phyloP scores from a whole-genome alignment of 2,329 filamentous ascomycete species.

The Bimuria novae-zelandiae region DNA sequence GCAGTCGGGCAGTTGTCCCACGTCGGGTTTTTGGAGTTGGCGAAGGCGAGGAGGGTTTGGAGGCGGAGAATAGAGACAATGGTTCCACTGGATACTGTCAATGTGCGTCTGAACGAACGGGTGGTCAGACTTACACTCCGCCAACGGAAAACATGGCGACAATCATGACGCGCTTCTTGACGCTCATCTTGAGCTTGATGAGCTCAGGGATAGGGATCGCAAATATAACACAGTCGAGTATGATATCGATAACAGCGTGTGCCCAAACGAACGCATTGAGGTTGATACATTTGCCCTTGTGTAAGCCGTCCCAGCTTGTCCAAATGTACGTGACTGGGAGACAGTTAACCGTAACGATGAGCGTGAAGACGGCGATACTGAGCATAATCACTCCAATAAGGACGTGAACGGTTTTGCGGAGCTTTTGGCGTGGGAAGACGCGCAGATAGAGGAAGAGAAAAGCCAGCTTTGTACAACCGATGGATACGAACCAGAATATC shows the following conservation, averaged over 20 bases:
- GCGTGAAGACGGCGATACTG: conserved; percentile 18
- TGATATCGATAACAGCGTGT: conserved; percentile 16
- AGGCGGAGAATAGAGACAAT: conserved; percentile 49
- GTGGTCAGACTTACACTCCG: conserved; percentile 9
- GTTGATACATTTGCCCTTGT: conserved; percentile 16
- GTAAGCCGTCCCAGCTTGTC: conserved; percentile 16
- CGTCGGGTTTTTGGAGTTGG: conserved; percentile 44
- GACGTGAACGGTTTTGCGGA: conserved; percentile 11
- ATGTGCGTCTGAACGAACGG: neutral
- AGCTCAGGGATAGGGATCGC: conserved; percentile 17
- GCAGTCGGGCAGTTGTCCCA: conserved; percentile 34
- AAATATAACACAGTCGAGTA: conserved; percentile 14
- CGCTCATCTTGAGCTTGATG: conserved; percentile 15
- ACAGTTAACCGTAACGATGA: conserved; percentile 16
- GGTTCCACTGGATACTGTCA: conserved; percentile 22
- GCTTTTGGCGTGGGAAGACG: conserved; percentile 29
- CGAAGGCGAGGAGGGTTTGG: conserved; percentile 47
- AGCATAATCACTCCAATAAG: conserved; percentile 7
- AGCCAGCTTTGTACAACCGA: conserved; percentile 25
- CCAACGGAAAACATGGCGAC: conserved; percentile 18
- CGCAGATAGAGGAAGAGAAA: conserved; percentile 33
- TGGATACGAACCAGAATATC: conserved; percentile 33
- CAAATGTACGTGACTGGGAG: conserved; percentile 15
- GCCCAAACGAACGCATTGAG: conserved; percentile 12
- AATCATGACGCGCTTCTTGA: conserved; percentile 15